Conservation (phyloP, 306 rosid genomes). For the Prunus dulcis region DNA sequence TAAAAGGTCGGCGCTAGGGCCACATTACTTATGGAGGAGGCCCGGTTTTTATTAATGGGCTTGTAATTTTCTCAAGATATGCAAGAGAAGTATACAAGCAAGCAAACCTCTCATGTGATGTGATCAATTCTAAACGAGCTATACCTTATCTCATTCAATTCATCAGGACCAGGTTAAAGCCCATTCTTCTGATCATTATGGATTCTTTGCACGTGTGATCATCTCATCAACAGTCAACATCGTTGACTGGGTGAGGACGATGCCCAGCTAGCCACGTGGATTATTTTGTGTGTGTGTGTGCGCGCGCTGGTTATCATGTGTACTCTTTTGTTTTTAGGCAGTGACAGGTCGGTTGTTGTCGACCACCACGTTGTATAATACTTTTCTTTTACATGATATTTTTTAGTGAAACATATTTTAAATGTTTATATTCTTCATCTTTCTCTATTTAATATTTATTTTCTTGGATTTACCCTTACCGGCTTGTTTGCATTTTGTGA, state of each 20-base stretch:
- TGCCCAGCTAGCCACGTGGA: constrained; percentile 12
- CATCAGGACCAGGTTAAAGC: neutral
- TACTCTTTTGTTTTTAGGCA: neutral
- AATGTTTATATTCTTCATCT: constrained; percentile 3
- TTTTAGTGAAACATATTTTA: neutral
- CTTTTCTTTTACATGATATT: neutral
- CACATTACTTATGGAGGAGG: neutral
- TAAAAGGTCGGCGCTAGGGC: too few species aligned
- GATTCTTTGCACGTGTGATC: neutral
- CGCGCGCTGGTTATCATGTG: neutral
- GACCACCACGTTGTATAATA: neutral
- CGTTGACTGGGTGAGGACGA: neutral
- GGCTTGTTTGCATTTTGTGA: neutral
- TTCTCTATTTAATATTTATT: neutral
- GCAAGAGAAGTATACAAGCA: neutral
- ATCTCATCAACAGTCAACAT: too few species aligned
- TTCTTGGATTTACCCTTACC: neutral
- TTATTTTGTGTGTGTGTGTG: too few species aligned
- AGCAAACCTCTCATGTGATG: neutral
- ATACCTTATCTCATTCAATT: neutral
- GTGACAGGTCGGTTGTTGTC: constrained; percentile 3
- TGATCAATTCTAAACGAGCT: neutral
- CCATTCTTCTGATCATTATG: too few species aligned
- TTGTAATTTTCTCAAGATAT: neutral
- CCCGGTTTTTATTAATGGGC: neutral